phyloP scores from a whole-genome alignment of 2,329 filamentous ascomycete species.

The Scytalidium sp. region DNA sequence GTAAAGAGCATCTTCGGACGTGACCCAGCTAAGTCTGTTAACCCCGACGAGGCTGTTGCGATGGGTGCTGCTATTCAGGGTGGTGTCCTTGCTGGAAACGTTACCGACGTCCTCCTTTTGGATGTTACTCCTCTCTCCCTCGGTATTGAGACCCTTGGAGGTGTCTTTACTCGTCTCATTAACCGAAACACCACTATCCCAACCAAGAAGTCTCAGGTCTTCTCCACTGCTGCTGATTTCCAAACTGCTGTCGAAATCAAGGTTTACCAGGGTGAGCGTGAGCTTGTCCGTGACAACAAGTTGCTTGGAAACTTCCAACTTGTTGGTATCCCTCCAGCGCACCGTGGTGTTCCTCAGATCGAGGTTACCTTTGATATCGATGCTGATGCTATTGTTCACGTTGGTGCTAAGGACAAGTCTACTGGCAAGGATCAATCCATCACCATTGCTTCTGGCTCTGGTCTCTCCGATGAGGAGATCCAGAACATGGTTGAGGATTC shows the following conservation, averaged over 20 bases:
- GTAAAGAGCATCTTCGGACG: constrained; percentile 97
- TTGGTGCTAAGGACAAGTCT: constrained; percentile 98
- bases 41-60: constrained; percentile 96
- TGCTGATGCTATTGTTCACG: constrained; percentile 95
- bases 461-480: constrained; percentile 92
- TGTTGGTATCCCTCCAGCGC: constrained; percentile 91
- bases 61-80: constrained; percentile 97
- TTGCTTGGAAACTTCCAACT: constrained; percentile 99
- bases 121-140: constrained; percentile 95
- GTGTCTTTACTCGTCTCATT: constrained; percentile 97
- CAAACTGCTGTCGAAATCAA: constrained; percentile 99
- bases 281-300: constrained; percentile 98
- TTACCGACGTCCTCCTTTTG: constrained; percentile 91
- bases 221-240: constrained; percentile 97
- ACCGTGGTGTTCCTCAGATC: constrained; percentile 93
- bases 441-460: constrained; percentile 95
- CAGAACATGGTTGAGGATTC: constrained; percentile 97
- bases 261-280: constrained; percentile 99
- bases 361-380: constrained; percentile 99
- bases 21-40: constrained; percentile 96
- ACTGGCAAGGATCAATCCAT: constrained; percentile 99
- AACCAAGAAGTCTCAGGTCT: constrained; percentile 98
- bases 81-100: constrained; percentile 93
- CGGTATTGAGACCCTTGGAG: constrained; percentile 96
- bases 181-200: constrained; percentile 99